A percentile compares a stretch with the other conserved stretches of the same genome.
Evolutionary conservation across 805 yeast species (phyloP).

Genomic region (Wickerhamomyces silvicola): DNA sequence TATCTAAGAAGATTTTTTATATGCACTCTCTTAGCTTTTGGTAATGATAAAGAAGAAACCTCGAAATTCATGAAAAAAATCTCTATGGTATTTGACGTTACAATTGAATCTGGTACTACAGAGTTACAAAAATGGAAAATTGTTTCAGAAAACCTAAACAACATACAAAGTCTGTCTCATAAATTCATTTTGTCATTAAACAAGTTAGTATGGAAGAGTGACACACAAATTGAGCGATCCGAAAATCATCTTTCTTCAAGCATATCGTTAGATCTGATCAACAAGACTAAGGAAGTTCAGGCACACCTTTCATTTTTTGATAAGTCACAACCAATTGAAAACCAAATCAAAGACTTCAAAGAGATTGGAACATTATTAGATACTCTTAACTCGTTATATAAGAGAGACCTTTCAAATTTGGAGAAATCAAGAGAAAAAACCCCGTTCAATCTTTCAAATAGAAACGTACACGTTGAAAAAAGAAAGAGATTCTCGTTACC

Average conservation of each 20-base stretch:
- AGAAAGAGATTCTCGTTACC: constrained; percentile 20
- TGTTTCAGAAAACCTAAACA: constrained; percentile 1
- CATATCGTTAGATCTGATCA: too few species aligned
- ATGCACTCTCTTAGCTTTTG: constrained; percentile 33
- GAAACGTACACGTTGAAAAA: constrained; percentile 3
- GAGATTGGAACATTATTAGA: constrained; percentile 5
- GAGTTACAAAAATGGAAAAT: neutral
- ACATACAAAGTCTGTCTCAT: neutral
- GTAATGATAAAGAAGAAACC: constrained; percentile 18
- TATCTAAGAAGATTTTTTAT: constrained; percentile 35
- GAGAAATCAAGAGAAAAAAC: constrained; percentile 4
- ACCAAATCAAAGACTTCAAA: constrained; percentile 7
- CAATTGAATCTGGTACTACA: neutral
- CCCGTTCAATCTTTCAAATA: constrained; percentile 8
- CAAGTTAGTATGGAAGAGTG: too few species aligned
- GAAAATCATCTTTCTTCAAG: too few species aligned
- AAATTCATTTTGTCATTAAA: too few species aligned
- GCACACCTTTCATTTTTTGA: constrained; percentile 3
- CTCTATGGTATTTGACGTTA: constrained; percentile 1
- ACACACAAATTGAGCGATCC: too few species aligned
- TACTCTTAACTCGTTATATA: constrained; percentile 3
- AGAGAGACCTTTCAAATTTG: constrained; percentile 1
- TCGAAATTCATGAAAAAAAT: constrained; percentile 8
- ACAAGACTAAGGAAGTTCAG: constrained; percentile 9
- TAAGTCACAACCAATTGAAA: constrained; percentile 2